Evolutionary conservation across 805 yeast species (phyloP).

Genomic region (Pichia gijzeniarum): DNA sequence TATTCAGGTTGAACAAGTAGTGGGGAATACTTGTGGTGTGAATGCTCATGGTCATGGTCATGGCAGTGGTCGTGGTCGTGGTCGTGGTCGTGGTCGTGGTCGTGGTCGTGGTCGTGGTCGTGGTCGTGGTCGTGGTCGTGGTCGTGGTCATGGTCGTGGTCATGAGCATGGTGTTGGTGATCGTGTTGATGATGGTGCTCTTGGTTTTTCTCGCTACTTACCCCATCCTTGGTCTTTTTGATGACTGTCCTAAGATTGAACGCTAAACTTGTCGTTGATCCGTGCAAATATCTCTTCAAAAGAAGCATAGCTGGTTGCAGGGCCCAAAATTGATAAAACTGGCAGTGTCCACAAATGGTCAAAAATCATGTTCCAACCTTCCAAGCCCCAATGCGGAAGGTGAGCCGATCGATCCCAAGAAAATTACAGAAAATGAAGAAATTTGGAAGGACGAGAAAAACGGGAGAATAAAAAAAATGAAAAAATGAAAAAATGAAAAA

Average conservation of each 20-base stretch:
- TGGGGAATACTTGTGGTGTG: conserved; percentile 11
- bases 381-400: neutral
- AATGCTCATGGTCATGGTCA: conserved; percentile 6
- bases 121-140: no score
- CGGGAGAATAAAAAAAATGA: neutral
- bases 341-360: no score
- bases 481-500: neutral
- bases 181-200: no score
- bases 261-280: neutral
- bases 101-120: no score
- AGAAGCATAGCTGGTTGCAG: neutral
- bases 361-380: neutral
- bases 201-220: no score
- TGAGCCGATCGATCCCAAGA: no score
- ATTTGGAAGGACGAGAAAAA: no score
- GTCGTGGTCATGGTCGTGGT: neutral
- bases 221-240: neutral
- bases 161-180: neutral
- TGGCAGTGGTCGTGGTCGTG: neutral
- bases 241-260: conserved; percentile 3
- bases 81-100: neutral
- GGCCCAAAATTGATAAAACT: no score
- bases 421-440: neutral
- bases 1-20: conserved; percentile 28
- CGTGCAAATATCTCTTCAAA: neutral